Evolutionary conservation across 768 basidiomycete species (phyloP).

Genomic region (Amanita brunnescens): DNA sequence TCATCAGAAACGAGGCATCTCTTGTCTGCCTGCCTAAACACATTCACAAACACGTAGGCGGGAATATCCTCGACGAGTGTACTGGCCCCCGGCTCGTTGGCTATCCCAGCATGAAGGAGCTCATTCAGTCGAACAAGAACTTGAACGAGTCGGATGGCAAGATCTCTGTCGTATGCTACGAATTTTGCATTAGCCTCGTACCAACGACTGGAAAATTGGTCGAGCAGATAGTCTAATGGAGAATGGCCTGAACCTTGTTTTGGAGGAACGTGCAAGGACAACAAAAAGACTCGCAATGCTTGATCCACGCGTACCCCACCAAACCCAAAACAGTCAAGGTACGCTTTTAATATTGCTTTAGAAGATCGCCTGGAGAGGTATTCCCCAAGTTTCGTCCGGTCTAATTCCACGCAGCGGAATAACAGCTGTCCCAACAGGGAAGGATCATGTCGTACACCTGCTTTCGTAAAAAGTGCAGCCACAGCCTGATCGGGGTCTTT

Average conservation of each 20-base stretch:
- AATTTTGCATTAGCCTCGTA: conserved; percentile 78
- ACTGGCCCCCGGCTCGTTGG: conserved; percentile 49
- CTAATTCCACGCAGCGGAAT: conserved; percentile 79
- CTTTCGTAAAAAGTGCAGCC: conserved; percentile 54
- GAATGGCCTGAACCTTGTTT: conserved; percentile 25
- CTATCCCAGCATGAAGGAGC: conserved; percentile 67
- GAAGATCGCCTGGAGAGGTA: conserved; percentile 72
- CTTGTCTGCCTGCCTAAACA: conserved; percentile 73
- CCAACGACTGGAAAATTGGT: conserved; percentile 83
- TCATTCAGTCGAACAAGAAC: conserved; percentile 87
- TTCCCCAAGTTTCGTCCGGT: conserved; percentile 74
- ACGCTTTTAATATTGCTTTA: conserved; percentile 70
- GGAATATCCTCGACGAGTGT: conserved; percentile 54
- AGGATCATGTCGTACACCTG: conserved; percentile 55
- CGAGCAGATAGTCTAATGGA: conserved; percentile 63
- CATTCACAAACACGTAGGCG: conserved; percentile 72
- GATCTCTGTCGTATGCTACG: conserved; percentile 76
- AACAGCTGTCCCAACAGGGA: conserved; percentile 64
- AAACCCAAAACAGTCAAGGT: conserved; percentile 84
- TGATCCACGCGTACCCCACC: conserved; percentile 77
- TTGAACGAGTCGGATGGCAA: conserved; percentile 67
- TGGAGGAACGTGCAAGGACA: conserved; percentile 57
- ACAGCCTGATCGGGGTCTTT: conserved; percentile 79
- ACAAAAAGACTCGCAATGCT: conserved; percentile 82
- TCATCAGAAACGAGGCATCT: conserved; percentile 66